phyloP scores from a whole-genome alignment of 2,329 filamentous ascomycete species.

The Claviceps pazoutovae region DNA sequence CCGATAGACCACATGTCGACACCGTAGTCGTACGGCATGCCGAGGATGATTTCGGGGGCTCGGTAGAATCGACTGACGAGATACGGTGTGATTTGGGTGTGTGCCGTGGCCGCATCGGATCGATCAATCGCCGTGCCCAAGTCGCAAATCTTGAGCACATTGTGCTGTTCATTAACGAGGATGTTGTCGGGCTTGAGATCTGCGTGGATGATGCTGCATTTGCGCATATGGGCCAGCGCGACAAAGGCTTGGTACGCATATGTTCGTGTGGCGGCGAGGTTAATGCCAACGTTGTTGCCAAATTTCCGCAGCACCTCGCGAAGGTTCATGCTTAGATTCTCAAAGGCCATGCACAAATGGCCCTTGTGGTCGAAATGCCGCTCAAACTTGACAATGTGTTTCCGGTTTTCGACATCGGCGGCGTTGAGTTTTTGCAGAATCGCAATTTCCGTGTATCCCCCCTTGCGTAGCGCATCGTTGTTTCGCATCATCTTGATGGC shows the following conservation, averaged over 20 bases:
- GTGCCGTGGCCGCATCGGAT: slow-evolving; percentile 56
- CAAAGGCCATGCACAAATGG: slow-evolving; percentile 93
- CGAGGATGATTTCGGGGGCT: slow-evolving; percentile 90
- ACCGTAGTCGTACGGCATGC: slow-evolving; percentile 87
- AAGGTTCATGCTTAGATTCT: slow-evolving; percentile 85
- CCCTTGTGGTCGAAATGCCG: slow-evolving; percentile 86
- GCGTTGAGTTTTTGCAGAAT: slow-evolving; percentile 80
- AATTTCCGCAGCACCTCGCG: slow-evolving; percentile 93
- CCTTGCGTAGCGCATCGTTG: slow-evolving; percentile 84
- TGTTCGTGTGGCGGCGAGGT: slow-evolving; percentile 69
- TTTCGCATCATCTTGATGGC: slow-evolving; percentile 97
- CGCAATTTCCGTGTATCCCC: slow-evolving; percentile 85
- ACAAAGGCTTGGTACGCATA: slow-evolving; percentile 94
- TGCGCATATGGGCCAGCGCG: slow-evolving; percentile 73
- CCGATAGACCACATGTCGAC: slow-evolving; percentile 98
- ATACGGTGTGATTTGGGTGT: slow-evolving; percentile 82
- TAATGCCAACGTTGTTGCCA: slow-evolving; percentile 85
- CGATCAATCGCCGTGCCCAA: slow-evolving; percentile 89
- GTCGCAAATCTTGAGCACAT: slow-evolving; percentile 86
- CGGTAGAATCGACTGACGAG: slow-evolving; percentile 95
- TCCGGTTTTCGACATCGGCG: slow-evolving; percentile 76
- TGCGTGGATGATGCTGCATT: slow-evolving; percentile 86
- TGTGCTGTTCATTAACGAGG: slow-evolving; percentile 70
- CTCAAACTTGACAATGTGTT: slow-evolving; percentile 80
- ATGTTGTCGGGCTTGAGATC: slow-evolving; percentile 98